Evolutionary conservation across 140 eudicot genomes (phyloP), one percentile per base, ranked within the genome.

Genomic region (Flaveria floridana): DNA sequence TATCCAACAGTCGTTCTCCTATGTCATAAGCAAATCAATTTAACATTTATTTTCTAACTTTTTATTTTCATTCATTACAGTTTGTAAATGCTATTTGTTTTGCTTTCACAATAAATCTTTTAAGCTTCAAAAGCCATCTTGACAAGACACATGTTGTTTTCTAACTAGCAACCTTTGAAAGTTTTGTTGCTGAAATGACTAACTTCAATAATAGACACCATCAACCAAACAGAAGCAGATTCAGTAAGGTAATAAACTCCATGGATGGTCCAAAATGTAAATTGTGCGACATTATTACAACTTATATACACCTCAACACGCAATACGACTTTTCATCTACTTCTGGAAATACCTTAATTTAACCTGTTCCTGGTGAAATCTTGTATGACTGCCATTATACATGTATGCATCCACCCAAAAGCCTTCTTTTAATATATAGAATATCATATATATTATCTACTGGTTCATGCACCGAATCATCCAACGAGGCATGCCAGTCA

Each of bases 401-500:
- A 44, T 44, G 2, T 42, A 44, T 44, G 50, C 50, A 44, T 44
- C 50, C 50, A 44, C 13, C 41, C 41, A 6, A 34, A 34, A 34
- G 6, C 41, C 41, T 34, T 34, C 41, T 34, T 34, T 34, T 34
- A 34, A 34, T 34, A 6, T 34, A 34, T 34, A 4, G 41, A 44
- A 44, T 11, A 1, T 44, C 30, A 51, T 14, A 51, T 51, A 51
- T 12, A 51, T 28, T 1, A 62, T 64, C 44, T 81, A 81, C 73
- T 65, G 41, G 41, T 1, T 34, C 41, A 34, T 34, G 41, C 41
- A 34, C 1, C 41, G 65, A 73, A 77, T 48, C 76, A 81, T 71
- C 85, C 85, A 81, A 37, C 58, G 71, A 11, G 85, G 85, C 67
- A 78, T 62, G 15, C n/a, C 58, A 0, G 72, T 63, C 19, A 71